These are phyloP conservation scores for Metschnikowia peoriensis DNA, from an alignment of 805 yeast species.

Conservation along the genomic window DNA sequence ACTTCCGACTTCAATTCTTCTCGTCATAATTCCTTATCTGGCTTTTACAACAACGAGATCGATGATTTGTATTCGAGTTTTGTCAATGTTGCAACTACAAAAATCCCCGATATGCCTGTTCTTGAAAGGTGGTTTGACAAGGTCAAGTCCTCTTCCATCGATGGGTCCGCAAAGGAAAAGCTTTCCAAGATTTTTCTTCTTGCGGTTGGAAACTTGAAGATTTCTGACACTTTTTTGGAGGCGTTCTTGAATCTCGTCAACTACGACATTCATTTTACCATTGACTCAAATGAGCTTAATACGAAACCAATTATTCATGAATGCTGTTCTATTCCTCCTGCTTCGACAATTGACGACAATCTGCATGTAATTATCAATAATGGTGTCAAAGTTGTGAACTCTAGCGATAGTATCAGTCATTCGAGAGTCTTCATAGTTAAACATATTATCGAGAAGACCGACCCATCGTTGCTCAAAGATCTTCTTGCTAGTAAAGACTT, in stretches of 20 bases:
- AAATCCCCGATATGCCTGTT: constrained; percentile 37
- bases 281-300: constrained; percentile 60
- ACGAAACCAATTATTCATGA: constrained; percentile 77
- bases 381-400: constrained; percentile 40
- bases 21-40: constrained; percentile 19
- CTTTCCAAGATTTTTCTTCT: constrained; percentile 72
- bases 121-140: constrained; percentile 41
- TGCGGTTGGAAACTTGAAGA: constrained; percentile 60
- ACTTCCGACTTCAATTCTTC: constrained; percentile 9
- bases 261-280: constrained; percentile 55
- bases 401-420: constrained; percentile 38
- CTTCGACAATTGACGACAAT: constrained; percentile 29
- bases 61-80: constrained; percentile 76
- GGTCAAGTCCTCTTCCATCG: constrained; percentile 24
- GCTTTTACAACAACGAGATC: constrained; percentile 43
- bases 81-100: constrained; percentile 48
- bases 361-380: constrained; percentile 41
- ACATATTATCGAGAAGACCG: constrained; percentile 27
- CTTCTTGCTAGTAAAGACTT: constrained; percentile 49
- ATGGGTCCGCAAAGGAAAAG: constrained; percentile 21
- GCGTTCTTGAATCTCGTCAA: constrained; percentile 45
- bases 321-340: constrained; percentile 43
- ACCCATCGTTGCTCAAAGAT: constrained; percentile 16
- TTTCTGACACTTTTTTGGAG: constrained; percentile 60
- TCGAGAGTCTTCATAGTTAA: constrained; percentile 37